A percentile compares a stretch with the other conserved stretches of the same genome.
These are phyloP conservation scores for Amylocarpus encephaloides DNA, from an alignment of 2,329 filamentous ascomycete genomes.

Conservation along the genomic window DNA sequence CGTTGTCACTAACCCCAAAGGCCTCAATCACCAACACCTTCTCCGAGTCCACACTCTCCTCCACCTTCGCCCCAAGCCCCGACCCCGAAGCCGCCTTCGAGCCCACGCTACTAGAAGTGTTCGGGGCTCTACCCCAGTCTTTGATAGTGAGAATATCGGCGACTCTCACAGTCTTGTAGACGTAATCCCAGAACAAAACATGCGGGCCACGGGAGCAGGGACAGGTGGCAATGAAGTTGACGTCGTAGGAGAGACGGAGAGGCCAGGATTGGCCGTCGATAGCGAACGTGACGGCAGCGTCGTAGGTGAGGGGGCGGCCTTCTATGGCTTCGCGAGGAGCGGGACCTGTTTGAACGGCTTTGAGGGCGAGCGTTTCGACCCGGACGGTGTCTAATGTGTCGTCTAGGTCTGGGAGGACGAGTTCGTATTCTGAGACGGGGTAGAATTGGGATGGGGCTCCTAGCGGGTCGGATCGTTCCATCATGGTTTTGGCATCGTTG, in stretches of 20 bases:
- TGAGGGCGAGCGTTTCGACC: conserved; percentile 61
- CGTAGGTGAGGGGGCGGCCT: conserved; percentile 43
- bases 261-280: conserved; percentile 59
- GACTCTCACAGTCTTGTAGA: conserved; percentile 50
- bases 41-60: conserved; percentile 48
- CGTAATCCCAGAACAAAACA: conserved; percentile 67
- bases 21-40: conserved; percentile 67
- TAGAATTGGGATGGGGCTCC: conserved; percentile 57
- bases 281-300: conserved; percentile 57
- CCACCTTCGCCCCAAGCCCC: conserved; percentile 5
- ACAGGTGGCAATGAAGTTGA: conserved; percentile 60
- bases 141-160: conserved; percentile 60
- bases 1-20: conserved; percentile 67
- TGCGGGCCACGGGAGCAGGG: conserved; percentile 59
- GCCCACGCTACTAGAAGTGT: not conserved
- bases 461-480: conserved; percentile 60
- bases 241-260: conserved; percentile 55
- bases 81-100: not conserved
- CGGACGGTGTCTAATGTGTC: conserved; percentile 59
- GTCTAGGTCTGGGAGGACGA: conserved; percentile 47
- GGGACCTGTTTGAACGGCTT: conserved; percentile 35
- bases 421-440: conserved; percentile 61
- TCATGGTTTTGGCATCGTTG: conserved; percentile 60
- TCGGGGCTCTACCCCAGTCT: conserved; percentile 48
- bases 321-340: conserved; percentile 8